These are phyloP conservation scores for Penicillium nordicum DNA, from an alignment of 2,329 filamentous ascomycete species.

Conservation along the genomic window DNA sequence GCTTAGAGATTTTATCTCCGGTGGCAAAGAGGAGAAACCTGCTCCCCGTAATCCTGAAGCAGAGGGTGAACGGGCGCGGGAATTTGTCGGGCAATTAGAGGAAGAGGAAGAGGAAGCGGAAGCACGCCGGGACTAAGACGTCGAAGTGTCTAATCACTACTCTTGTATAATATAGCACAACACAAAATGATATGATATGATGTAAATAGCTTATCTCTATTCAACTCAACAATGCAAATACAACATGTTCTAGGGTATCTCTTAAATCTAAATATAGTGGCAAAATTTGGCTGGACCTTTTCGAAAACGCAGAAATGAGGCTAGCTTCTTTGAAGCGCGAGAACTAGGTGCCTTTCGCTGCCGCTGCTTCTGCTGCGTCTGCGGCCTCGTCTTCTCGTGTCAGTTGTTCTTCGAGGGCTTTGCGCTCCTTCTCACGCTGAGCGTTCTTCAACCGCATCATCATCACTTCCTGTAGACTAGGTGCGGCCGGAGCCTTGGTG, in stretches of 20 bases:
- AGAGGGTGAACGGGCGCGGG: constrained; percentile 35
- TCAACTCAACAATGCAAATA: constrained; percentile 6
- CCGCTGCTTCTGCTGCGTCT: constrained; percentile 32
- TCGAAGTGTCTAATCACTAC: not conserved
- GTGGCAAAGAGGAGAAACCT: constrained; percentile 39
- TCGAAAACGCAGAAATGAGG: not conserved
- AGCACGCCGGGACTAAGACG: not conserved
- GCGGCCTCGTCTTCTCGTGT: constrained; percentile 48
- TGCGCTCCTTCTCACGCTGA: constrained; percentile 51
- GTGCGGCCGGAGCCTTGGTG: constrained; percentile 28
- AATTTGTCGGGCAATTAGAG: constrained; percentile 37
- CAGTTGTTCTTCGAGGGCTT: constrained; percentile 53
- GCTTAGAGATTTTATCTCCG: constrained; percentile 50
- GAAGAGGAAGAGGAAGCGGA: constrained; percentile 29
- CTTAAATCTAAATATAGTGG: constrained; percentile 5
- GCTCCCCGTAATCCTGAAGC: constrained; percentile 18
- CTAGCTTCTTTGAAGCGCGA: not conserved
- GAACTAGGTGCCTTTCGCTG: constrained; percentile 11
- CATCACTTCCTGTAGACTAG: constrained; percentile 48
- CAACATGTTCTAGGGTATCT: constrained; percentile 25
- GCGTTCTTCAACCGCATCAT: constrained; percentile 58
- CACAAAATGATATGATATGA: constrained; percentile 10
- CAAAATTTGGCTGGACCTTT: not conserved
- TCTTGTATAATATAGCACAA: constrained; percentile 23
- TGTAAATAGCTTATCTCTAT: constrained; percentile 23